Conservation (phyloP, 1,284 basidiomycete genomes). For the Trametes hirsuta region DNA sequence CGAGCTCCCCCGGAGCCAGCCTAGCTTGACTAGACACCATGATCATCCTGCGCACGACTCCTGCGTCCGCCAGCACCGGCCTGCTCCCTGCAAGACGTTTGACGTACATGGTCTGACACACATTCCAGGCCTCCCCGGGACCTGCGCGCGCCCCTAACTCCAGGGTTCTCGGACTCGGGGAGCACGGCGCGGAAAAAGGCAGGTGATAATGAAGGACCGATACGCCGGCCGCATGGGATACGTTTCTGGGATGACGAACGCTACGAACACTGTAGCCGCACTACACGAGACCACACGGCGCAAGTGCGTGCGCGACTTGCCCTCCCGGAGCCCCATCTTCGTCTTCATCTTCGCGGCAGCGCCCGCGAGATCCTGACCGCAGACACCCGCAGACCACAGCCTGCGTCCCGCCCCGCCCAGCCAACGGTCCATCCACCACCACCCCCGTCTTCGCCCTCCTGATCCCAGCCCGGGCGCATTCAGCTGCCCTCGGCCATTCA, state of each 20-base stretch:
- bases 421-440: neutral
- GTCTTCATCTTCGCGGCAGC: neutral
- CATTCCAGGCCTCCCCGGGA: neutral
- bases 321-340: no score
- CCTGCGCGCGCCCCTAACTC: neutral
- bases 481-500: no score
- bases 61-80: neutral
- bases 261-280: constrained; percentile 1
- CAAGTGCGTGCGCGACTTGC: neutral
- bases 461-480: no score
- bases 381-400: neutral
- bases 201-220: constrained; percentile 7
- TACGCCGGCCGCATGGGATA: neutral
- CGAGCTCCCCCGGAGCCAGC: neutral
- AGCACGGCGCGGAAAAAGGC: neutral
- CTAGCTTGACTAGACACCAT: neutral
- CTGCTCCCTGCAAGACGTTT: neutral
- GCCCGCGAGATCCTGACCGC: neutral
- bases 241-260: constrained; percentile 2
- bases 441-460: no score
- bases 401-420: neutral
- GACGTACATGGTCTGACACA: neutral
- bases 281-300: neutral
- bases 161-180: neutral
- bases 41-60: neutral